Evolutionary conservation across 2,329 filamentous ascomycete species (phyloP).

Genomic region (Aspergillus latus): DNA sequence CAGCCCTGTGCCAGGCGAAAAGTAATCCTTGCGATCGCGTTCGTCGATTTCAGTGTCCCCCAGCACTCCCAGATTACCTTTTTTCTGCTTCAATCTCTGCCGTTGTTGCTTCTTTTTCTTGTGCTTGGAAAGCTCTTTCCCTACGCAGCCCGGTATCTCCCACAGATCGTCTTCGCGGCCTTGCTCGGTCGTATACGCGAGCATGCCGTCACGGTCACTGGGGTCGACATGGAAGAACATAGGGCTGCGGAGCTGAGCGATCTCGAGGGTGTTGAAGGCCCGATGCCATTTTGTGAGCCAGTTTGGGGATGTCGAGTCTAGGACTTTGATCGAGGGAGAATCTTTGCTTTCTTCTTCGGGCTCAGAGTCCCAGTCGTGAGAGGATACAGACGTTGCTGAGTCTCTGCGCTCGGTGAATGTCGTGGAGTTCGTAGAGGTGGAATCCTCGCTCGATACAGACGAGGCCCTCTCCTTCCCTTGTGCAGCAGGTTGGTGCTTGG

Average conservation of each 20-base stretch:
- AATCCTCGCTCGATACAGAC: background rate
- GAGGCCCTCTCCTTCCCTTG: background rate
- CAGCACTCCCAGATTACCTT: conserved; percentile 20
- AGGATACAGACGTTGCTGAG: background rate
- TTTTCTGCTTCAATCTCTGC: conserved; percentile 45
- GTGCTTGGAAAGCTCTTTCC: conserved; percentile 78
- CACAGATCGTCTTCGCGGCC: conserved; percentile 63
- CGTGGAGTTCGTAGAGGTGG: background rate
- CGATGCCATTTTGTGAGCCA: conserved; percentile 74
- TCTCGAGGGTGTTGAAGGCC: conserved; percentile 67
- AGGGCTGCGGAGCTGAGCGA: conserved; percentile 70
- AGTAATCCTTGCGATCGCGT: conserved; percentile 68
- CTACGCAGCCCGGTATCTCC: conserved; percentile 72
- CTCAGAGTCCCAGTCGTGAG: background rate
- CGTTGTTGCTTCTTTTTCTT: conserved; percentile 68
- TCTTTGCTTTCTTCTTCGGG: background rate
- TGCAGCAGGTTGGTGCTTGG: background rate
- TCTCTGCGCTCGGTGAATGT: background rate
- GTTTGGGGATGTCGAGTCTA: conserved; percentile 62
- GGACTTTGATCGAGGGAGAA: conserved; percentile 55
- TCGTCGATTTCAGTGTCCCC: conserved; percentile 59
- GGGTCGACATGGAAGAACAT: conserved; percentile 85
- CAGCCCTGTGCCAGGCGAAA: conserved; percentile 61
- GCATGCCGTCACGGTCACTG: conserved; percentile 68
- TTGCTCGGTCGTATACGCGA: conserved; percentile 66